Conservation (phyloP, 176 grass and related monocot species). For the Carex cristatella region DNA sequence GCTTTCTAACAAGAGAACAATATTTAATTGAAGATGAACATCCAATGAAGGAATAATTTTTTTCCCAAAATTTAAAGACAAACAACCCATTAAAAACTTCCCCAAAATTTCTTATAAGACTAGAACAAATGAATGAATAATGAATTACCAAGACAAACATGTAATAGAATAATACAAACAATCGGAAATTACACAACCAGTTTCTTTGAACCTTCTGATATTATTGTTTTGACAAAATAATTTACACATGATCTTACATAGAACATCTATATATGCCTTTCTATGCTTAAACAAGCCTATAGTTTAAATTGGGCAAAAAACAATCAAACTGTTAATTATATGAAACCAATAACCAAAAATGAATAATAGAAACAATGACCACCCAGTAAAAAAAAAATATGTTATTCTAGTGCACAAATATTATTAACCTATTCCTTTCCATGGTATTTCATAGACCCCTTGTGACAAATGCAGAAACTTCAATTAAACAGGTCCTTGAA, state of each 20-base stretch:
- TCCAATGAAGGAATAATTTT: too few species aligned
- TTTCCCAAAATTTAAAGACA: too few species aligned
- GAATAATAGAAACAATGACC: not conserved
- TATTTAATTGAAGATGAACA: not conserved
- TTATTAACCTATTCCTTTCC: slow-evolving; percentile 5
- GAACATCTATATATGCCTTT: not conserved
- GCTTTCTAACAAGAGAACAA: not conserved
- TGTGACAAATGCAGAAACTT: not conserved
- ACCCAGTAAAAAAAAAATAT: not conserved
- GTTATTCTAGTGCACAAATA: not conserved
- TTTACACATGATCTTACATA: not conserved
- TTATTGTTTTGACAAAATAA: not conserved
- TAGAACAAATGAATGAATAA: not conserved
- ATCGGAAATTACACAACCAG: not conserved
- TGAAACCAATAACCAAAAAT: not conserved
- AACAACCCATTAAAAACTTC: too few species aligned
- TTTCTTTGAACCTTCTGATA: too few species aligned
- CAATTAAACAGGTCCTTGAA: not conserved
- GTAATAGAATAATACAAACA: not conserved
- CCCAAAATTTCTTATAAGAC: too few species aligned
- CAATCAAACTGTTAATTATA: slow-evolving; percentile 5
- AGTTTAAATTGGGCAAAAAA: not conserved
- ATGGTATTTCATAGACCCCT: not conserved
- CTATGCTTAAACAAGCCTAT: not conserved
- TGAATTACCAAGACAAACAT: not conserved